These are phyloP conservation scores for Pyrenochaeta sp. DNA, from an alignment of 2,329 filamentous ascomycete genomes.

Conservation along the genomic window DNA sequence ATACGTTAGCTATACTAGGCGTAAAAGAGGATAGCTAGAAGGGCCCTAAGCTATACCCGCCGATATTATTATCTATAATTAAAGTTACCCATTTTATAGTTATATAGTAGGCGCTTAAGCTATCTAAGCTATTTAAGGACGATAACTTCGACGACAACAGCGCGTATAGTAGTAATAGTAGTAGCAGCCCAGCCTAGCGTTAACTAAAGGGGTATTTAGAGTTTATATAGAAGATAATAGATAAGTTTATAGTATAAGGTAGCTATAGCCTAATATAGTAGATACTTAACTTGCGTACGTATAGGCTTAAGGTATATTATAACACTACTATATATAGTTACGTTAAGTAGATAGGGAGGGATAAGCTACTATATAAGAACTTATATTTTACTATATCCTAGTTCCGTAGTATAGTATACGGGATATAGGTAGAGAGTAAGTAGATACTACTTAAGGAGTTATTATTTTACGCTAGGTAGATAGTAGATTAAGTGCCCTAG, in stretches of 20 bases:
- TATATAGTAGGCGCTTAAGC: constrained; percentile 25
- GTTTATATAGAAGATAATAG: constrained; percentile 21
- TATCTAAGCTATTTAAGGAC: constrained; percentile 3
- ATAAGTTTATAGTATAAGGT: constrained; percentile 20
- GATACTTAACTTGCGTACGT: constrained; percentile 23
- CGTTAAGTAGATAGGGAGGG: constrained; percentile 9
- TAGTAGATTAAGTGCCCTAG: not conserved
- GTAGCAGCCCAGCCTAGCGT: not conserved
- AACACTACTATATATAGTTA: constrained; percentile 17
- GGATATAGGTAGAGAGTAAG: not conserved
- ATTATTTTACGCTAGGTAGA: not conserved
- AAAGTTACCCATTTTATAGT: constrained; percentile 29
- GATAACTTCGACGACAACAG: constrained; percentile 9
- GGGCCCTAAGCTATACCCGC: constrained; percentile 22
- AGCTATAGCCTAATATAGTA: constrained; percentile 20
- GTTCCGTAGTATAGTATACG: constrained; percentile 15
- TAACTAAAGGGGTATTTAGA: constrained; percentile 19
- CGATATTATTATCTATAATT: constrained; percentile 26
- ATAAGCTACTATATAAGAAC: constrained; percentile 18
- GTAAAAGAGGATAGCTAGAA: constrained; percentile 22
- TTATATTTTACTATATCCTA: constrained; percentile 14
- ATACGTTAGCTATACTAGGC: constrained; percentile 26
- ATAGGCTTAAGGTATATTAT: constrained; percentile 20
- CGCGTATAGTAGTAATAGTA: constrained; percentile 10
- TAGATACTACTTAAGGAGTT: not conserved